These are phyloP conservation scores for Plasmodium fragile DNA, from an alignment of 169 alveolate species.

Conservation along the genomic window DNA sequence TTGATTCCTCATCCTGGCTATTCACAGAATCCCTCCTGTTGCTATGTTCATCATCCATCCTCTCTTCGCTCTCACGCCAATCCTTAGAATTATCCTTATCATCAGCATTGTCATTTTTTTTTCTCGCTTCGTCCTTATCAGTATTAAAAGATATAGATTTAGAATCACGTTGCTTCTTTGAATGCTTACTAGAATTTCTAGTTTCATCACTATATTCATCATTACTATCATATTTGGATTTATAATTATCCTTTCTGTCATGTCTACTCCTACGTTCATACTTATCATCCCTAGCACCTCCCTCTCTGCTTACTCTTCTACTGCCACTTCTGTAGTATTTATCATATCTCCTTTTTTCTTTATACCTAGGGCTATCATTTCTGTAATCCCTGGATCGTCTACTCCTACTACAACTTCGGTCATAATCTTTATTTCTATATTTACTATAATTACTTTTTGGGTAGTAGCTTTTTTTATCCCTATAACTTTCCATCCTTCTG, in stretches of 20 bases:
- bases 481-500: conserved; percentile 33
- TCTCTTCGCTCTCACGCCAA: conserved; percentile 56
- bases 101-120: conserved; percentile 27
- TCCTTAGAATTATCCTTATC: conserved; percentile 64
- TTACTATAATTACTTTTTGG: conserved; percentile 13
- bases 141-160: conserved; percentile 71
- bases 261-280: conserved; percentile 14
- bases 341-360: conserved; percentile 55
- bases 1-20: conserved; percentile 38
- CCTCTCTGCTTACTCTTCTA: conserved; percentile 37
- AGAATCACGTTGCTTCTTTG: conserved; percentile 19
- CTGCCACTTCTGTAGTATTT: conserved; percentile 52
- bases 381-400: conserved; percentile 45
- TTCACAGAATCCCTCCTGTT: conserved; percentile 23
- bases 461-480: conserved; percentile 49
- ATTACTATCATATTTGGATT: conserved; percentile 53
- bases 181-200: conserved; percentile 62
- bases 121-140: conserved; percentile 52
- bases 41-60: background rate
- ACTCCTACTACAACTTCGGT: conserved; percentile 41
- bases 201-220: conserved; percentile 71
- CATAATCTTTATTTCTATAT: conserved; percentile 40
- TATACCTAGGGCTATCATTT: conserved; percentile 34
- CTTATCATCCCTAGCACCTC: conserved; percentile 39
- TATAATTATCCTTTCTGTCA: conserved; percentile 50